Base-by-base conservation (phyloP, 2,329 filamentous ascomycete genomes). In the Ophiostoma quercus region DNA sequence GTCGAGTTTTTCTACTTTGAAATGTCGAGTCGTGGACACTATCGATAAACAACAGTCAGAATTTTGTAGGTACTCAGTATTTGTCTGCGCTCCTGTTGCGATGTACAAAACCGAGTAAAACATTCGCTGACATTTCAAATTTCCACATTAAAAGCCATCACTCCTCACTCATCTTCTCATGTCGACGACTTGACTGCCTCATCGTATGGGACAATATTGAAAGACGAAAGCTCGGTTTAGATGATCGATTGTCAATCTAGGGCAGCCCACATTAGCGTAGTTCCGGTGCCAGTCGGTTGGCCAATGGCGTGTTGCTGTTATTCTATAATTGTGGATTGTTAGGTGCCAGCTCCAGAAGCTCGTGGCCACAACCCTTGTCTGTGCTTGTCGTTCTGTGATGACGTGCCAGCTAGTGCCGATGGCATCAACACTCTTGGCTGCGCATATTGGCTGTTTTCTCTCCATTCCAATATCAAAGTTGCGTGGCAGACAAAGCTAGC, bases 401-500 rank as follows among this genome's bases (percentile, higher is more conserved):
- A 22, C 51, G 51, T 29, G 22, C 51, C 22, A 14, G 51, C 51
- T 57, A 57, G 51, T 57, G 51, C n/a, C 51, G 51, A 57, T 57
- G 51, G 51, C 51, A 57, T 57, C 51, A 57, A 25, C 51, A 25
- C 9, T 25, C 7, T 22, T 57, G n/a, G 9, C n/a, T 57, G 51
- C 22, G n/a, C 8, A 25, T 57, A 11, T 25, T 57, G 22, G 51
- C 16, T 11, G n/a, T 22, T 25, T 25, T 25, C 51, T 25, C 1
- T 0, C n/a, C 2, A 12, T 57, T 57, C 25, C 25, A n/a, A 57
- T 16, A 25, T 22, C 47, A 3, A 25, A 29, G n/a, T 3, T 57
- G 7, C n/a, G 51, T 57, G 51, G 51, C 51, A 57, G 51, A 25
- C n/a, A 57, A 57, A 57, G n/a, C 51, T 57, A 57, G 51, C 11